Evolutionary conservation across 139 green algal genomes (phyloP), one percentile per base, ranked within the genome.

Genomic region (Tetradesmus obliquus): DNA sequence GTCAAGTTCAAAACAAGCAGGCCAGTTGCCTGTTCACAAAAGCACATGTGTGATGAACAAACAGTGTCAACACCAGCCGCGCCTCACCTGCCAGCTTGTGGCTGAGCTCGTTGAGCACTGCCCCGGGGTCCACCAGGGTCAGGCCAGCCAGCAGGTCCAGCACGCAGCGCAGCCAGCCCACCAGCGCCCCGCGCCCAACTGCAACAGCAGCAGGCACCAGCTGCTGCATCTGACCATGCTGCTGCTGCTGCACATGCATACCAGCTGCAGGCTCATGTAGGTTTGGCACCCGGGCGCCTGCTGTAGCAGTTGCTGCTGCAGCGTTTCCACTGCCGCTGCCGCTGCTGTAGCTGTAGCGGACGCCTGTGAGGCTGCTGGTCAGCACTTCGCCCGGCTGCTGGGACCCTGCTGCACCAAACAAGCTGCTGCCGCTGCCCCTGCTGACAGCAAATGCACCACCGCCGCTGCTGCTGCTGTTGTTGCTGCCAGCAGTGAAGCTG

Each of bases 101-200:
- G 62, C 54, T 89, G 89, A 92, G 82, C 53, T 92, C 82, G 32
- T 89, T 84, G 5, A 92, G 81, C n/a, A 89, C 20, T 32, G 89
- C 89, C 22, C 20, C 66, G 8, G 82, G 51, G 19, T 92, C 89
- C 66, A 74, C 89, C 66, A 84, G 82, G 0, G 82, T 72, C 60
- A 92, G 62, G 1, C 22, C 89, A 20, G 82, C 82, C 84, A 92
- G 71, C 45, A 92, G 3, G 51, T 92, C 89, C 12, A 84, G 57
- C 10, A 58, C 51, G 32, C 20, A 55, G 45, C 89, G 60, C 89
- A 92, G 55, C 89, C 89, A 92, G 22, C 22, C 15, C 62, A 84
- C 89, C 24, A 84, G 53, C n/a, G 15, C 80, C 74, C 20, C 53
- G 6, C 81, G 89, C 32, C 54, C 22, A 19, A 82, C 82, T 20